Conservation (phyloP, 2,329 filamentous ascomycete species). For the Epichloe coenophiala region DNA sequence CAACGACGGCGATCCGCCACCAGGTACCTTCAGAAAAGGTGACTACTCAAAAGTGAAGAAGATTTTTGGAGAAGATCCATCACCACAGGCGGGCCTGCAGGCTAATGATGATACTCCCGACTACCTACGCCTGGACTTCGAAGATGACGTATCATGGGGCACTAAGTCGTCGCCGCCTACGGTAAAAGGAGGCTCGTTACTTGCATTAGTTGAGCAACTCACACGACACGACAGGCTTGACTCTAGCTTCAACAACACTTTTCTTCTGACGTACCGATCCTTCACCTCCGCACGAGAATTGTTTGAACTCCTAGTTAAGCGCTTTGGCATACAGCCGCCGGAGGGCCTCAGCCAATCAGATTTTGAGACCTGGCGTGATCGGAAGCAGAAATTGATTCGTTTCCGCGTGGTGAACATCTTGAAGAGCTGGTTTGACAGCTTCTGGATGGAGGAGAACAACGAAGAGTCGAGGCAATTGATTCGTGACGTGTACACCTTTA, state of each 20-base stretch:
- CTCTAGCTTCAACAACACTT: slow-evolving; percentile 92
- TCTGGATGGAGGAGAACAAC: slow-evolving; percentile 93
- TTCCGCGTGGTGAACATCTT: slow-evolving; percentile 96
- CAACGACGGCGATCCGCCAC: slow-evolving; percentile 41
- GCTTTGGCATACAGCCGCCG: slow-evolving; percentile 87
- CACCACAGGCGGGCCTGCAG: slow-evolving; percentile 29
- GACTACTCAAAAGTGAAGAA: slow-evolving; percentile 52
- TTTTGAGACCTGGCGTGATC: slow-evolving; percentile 77
- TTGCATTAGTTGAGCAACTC: slow-evolving; percentile 84
- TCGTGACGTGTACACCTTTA: slow-evolving; percentile 79
- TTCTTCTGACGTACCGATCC: slow-evolving; percentile 89
- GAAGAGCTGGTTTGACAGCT: slow-evolving; percentile 96
- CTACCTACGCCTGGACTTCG: slow-evolving; percentile 75
- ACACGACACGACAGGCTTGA: slow-evolving; percentile 93
- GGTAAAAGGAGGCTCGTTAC: slow-evolving; percentile 78
- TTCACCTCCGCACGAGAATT: slow-evolving; percentile 85
- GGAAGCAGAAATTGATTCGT: slow-evolving; percentile 89
- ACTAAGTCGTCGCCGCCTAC: slow-evolving; percentile 60
- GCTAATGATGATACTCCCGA: slow-evolving; percentile 66
- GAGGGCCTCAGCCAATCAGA: slow-evolving; percentile 63
- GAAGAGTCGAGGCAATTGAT: slow-evolving; percentile 76
- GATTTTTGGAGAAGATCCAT: slow-evolving; percentile 52
- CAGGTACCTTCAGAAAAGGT: slow-evolving; percentile 42
- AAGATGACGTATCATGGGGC: slow-evolving; percentile 83
- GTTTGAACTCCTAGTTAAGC: slow-evolving; percentile 81